A percentile compares a stretch with the other conserved stretches of the same genome.
phyloP scores from a whole-genome alignment of 371 early-diverging fungal species.

The Sporodiniella umbellata region DNA sequence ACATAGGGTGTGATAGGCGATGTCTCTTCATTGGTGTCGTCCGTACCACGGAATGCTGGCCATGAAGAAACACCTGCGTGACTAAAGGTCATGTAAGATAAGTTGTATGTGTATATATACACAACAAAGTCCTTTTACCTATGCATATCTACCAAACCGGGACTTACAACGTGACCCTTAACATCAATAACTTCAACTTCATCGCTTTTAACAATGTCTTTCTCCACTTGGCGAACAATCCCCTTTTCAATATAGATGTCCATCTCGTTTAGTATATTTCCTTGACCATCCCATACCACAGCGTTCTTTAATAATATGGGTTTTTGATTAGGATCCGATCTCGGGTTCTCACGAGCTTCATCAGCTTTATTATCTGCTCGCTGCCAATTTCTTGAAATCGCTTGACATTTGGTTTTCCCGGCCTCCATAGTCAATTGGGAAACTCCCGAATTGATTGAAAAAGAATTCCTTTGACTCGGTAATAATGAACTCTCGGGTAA shows the following conservation, averaged over 20 bases:
- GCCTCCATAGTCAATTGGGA: constrained; percentile 16
- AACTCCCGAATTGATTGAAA: constrained; percentile 6
- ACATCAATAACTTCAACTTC: constrained; percentile 53
- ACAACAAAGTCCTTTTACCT: constrained; percentile 35
- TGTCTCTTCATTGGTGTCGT: constrained; percentile 70
- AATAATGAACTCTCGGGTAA: constrained; percentile 7
- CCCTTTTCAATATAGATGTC: constrained; percentile 55
- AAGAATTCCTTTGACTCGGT: constrained; percentile 4
- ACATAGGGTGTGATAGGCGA: constrained; percentile 57
- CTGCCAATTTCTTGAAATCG: constrained; percentile 7
- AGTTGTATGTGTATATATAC: no score
- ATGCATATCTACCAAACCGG: constrained; percentile 79
- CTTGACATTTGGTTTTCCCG: constrained; percentile 15
- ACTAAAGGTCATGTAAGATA: no score
- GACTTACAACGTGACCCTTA: constrained; percentile 63
- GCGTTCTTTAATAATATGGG: constrained; percentile 50
- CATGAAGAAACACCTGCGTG: constrained; percentile 62
- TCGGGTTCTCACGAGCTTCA: constrained; percentile 9
- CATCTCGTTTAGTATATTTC: constrained; percentile 33
- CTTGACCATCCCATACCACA: constrained; percentile 60
- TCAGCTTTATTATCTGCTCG: constrained; percentile 6
- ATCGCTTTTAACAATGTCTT: constrained; percentile 15
- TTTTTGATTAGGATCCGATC: constrained; percentile 8
- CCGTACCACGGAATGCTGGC: constrained; percentile 53
- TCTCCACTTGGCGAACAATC: constrained; percentile 41